These are phyloP conservation scores for Tolypocladium pustulatum DNA, from an alignment of 2,329 filamentous ascomycete genomes.

Conservation along the genomic window DNA sequence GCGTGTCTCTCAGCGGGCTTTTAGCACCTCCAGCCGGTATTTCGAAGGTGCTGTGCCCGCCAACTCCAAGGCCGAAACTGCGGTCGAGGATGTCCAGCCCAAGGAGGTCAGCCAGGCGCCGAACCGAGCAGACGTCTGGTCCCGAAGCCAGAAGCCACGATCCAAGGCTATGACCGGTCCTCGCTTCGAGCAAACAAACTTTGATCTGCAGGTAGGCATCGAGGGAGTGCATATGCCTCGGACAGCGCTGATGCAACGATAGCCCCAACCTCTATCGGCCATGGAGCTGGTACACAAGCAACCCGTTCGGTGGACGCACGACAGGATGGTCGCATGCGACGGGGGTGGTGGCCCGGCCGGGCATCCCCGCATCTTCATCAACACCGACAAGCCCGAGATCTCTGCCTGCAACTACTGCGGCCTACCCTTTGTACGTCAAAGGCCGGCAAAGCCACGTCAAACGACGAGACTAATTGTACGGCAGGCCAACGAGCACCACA, in stretches of 20 bases:
- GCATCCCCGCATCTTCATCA: constrained; percentile 93
- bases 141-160: constrained; percentile 72
- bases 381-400: constrained; percentile 94
- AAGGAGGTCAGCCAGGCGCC: constrained; percentile 65
- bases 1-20: constrained; percentile 34
- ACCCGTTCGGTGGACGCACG: constrained; percentile 84
- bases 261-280: constrained; percentile 83
- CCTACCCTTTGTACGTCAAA: constrained; percentile 67
- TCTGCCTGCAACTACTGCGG: constrained; percentile 87
- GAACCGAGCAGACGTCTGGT: constrained; percentile 76
- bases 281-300: constrained; percentile 96
- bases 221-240: not conserved
- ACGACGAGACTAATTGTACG: constrained; percentile 2
- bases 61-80: constrained; percentile 27
- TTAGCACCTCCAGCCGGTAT: constrained; percentile 36
- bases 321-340: constrained; percentile 74
- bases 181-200: constrained; percentile 94
- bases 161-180: constrained; percentile 83
- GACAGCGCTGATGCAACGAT: constrained; percentile 11
- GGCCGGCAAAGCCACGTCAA: not conserved
- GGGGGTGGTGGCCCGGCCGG: constrained; percentile 84
- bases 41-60: constrained; percentile 32
- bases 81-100: constrained; percentile 29
- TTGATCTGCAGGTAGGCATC: constrained; percentile 69
- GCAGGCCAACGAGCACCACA: constrained; percentile 84